Percentiles rank a stretch among this genome's conserved stretches.
These are phyloP conservation scores for Rhamnella rubrinervis DNA, from an alignment of 331 rosid genomes.

Conservation along the genomic window DNA sequence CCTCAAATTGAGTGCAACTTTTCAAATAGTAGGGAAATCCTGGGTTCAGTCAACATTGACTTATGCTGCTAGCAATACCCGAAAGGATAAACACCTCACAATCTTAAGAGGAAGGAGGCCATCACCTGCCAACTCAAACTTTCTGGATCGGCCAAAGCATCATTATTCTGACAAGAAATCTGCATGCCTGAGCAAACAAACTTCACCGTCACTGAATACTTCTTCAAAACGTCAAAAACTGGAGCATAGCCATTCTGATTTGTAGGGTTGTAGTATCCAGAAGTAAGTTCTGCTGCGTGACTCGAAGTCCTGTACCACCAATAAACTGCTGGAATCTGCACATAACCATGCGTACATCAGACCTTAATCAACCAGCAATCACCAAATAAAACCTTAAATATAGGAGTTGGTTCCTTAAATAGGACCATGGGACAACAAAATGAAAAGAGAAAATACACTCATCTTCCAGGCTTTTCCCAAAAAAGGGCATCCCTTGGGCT, in stretches of 20 bases:
- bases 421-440: too few relatives aligned
- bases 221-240: conserved; percentile 78
- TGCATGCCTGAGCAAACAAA: conserved; percentile 75
- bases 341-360: conserved; percentile 7
- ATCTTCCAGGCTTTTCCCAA: too few relatives aligned
- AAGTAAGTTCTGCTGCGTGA: conserved; percentile 94
- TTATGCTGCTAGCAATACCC: conserved; percentile 12
- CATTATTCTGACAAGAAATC: conserved; percentile 61
- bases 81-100: conserved; percentile 8
- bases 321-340: conserved; percentile 87
- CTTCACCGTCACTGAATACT: conserved; percentile 67
- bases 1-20: not conserved
- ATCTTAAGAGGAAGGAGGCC: not conserved
- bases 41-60: conserved; percentile 4
- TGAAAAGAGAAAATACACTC: too few relatives aligned
- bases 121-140: conserved; percentile 93
- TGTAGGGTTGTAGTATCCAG: conserved; percentile 91
- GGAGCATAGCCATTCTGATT: conserved; percentile 95
- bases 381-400: too few relatives aligned
- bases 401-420: too few relatives aligned
- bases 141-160: conserved; percentile 81
- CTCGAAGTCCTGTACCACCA: conserved; percentile 97
- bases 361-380: too few relatives aligned
- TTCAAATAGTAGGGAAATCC: conserved; percentile 1
- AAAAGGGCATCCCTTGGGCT: too few relatives aligned